Evolutionary conservation across 306 rosid species (phyloP), one percentile per base, ranked within the genome.

Genomic region (Vigna mungo): DNA sequence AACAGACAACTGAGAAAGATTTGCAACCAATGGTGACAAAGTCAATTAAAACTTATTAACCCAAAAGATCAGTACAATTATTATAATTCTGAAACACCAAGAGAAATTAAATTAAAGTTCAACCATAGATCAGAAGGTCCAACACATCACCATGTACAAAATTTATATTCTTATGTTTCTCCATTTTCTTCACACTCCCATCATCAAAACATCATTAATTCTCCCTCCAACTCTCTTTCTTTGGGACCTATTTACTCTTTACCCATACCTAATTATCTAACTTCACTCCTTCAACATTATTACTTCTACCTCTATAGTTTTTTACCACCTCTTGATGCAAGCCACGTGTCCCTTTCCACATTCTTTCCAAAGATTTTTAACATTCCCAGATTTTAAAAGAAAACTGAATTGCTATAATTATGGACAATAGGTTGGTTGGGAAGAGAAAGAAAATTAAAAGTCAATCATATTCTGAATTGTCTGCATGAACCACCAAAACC

Each of bases 1-100:
- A 71, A 84, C 65, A 61, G 43, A 51, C 14, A 23, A 54, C 5
- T 39, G 88, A 81, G 79, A 76, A 71, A 76, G 87, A 86, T 69
- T 78, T 76, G 62, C 74, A 71, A 39, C 79, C 82, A 85, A 81
- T 77, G 11, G 25, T 2, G 1, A 65, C 47, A 74, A 81, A 83
- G 91, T 88, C 84, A 48, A 49, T 11, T 44, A 55, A 34, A 12
- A 5, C 2, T 60, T 21, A 60, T 72, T 34, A 84, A 7, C 71
- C 12, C 1, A 15, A 47, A 10, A 48, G 2, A 74, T 9, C 18
- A 54, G 2, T 54, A 39, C 55, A n/a, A 60, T 16, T 61, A 37
- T 51, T 21, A 44, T 66, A 10, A 44, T 11, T 44, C 68, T 36
- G 76, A 39, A 41, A 9, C 59, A 21, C 51, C 52, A 44, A 52